Percentiles rank a stretch among this genome's conserved stretches.
Evolutionary conservation across 257 asterid genomes (phyloP).

Genomic region (Asclepias syriaca): DNA sequence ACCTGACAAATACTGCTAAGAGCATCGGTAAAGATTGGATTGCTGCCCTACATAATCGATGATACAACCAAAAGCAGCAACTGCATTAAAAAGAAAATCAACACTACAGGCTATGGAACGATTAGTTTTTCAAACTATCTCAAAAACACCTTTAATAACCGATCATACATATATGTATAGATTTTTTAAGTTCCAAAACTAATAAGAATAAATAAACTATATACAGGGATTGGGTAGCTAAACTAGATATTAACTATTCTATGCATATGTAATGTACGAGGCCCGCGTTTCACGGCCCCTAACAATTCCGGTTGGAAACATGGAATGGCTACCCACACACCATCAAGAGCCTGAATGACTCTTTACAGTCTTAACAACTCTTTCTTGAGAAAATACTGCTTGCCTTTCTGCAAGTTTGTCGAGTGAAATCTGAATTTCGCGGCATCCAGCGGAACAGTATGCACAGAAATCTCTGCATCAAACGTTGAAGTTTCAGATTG

Average conservation of each 20-base stretch:
- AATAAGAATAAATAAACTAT: conserved; percentile 13
- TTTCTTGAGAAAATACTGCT: conserved; percentile 12
- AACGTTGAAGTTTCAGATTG: conserved; percentile 13
- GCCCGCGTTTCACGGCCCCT: conserved; percentile 26
- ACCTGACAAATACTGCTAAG: too few relatives aligned
- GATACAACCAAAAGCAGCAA: too few relatives aligned
- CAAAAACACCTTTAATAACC: neutral
- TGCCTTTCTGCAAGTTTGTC: conserved; percentile 29
- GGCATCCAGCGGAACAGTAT: conserved; percentile 53
- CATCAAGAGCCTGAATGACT: conserved; percentile 9
- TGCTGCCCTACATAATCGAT: too few relatives aligned
- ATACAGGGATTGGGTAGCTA: conserved; percentile 12
- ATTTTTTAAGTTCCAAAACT: neutral
- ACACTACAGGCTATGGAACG: too few relatives aligned
- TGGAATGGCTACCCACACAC: conserved; percentile 15
- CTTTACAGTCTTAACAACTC: conserved; percentile 10
- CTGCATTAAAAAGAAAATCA: too few relatives aligned
- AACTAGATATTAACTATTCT: conserved; percentile 16
- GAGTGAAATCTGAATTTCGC: conserved; percentile 39
- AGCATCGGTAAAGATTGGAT: too few relatives aligned
- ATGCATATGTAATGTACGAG: conserved; percentile 22
- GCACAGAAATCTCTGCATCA: conserved; percentile 54
- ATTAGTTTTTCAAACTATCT: too few relatives aligned
- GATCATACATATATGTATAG: neutral
- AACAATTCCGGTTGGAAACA: conserved; percentile 18